Conservation (phyloP, 2,329 filamentous ascomycete species). For the Pezicula radicicola region DNA sequence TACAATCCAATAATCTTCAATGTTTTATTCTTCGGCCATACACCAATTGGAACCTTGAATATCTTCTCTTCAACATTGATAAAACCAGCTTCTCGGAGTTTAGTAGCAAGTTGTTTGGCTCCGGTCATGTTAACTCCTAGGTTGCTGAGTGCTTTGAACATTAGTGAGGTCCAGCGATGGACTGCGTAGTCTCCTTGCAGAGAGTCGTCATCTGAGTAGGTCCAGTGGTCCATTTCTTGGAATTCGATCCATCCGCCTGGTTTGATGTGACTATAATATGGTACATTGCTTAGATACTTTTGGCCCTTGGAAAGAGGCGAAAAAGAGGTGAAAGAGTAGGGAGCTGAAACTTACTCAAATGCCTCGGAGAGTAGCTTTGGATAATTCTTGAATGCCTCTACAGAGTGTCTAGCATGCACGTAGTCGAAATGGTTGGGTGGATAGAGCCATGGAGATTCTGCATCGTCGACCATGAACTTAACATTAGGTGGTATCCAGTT, state of each 20-base stretch:
- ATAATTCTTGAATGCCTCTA: conserved; percentile 49
- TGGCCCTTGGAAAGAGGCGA: too few species aligned
- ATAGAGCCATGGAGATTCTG: too few species aligned
- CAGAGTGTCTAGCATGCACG: conserved; percentile 46
- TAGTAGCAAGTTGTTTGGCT: conserved; percentile 12
- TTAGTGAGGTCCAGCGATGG: conserved; percentile 44
- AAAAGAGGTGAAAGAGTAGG: too few species aligned
- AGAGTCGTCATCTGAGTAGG: conserved; percentile 7
- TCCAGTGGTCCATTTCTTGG: conserved; percentile 16
- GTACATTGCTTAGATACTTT: too few species aligned
- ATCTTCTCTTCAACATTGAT: too few species aligned
- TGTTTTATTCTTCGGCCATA: too few species aligned
- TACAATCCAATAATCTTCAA: conserved; percentile 25
- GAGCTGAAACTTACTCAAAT: too few species aligned
- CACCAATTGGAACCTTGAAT: too few species aligned
- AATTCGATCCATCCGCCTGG: conserved; percentile 28
- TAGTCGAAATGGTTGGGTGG: conserved; percentile 34
- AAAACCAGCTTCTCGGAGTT: too few species aligned
- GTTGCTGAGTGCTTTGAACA: conserved; percentile 40
- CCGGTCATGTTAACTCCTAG: conserved; percentile 43
- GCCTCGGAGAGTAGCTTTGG: conserved; percentile 42
- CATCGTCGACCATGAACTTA: too few species aligned
- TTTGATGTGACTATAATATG: conserved; percentile 13
- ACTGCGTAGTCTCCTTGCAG: conserved; percentile 36
- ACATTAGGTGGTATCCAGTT: too few species aligned